Base-by-base conservation (phyloP, 495 filamentous ascomycete species). In the Lasiosphaeris hirsuta region DNA sequence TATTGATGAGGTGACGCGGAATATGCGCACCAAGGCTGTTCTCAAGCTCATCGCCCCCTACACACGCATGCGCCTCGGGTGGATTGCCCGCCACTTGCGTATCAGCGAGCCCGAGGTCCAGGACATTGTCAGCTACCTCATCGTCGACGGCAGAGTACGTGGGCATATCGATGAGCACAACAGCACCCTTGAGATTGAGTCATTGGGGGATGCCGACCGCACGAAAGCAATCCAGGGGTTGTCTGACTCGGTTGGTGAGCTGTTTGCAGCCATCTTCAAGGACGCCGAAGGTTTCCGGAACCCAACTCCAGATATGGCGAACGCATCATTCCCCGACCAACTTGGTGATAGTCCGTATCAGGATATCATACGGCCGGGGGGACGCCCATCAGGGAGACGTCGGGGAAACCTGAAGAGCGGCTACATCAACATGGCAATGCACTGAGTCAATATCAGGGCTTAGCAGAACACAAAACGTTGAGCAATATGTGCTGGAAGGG, bases 1-100 rank as follows among this genome's bases (percentile, higher is more conserved):
- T 69, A 98, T 98, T 59, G 94, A 97, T 73, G 94, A 97, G 72
- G 94, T 98, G 54, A 98, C 94, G 46, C 90, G 94, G 11, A 97
- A 96, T 73, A 94, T 98, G 85, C 90, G 94, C 36, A 97, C 92
- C 57, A 96, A 95, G 74, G 94, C 90, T 1, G 86, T 98, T 3
- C 75, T 96, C 34, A 97, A 96, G 74, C 72, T 98, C 39, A 94
- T 97, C 52, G 90, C 92, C 5, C 93, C 94, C 0, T 98, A 97
- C 75, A 95, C 90, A 3, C 87, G 91, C 30, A 97, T 98, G 81
- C 86, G 84, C 23, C 76, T 97, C 34, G 74, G 77, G 40, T 96
- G 96, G 75, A 88, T 97, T 60, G 90, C 90, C 23, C 85, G 87
- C 56, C 84, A 89, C 62, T 86, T 98, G 38, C 87, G 87, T 59